Percentiles rank a stretch among this genome's conserved stretches.
phyloP scores from a whole-genome alignment of 2,329 filamentous ascomycete genomes.

The Penicillium sp. region DNA sequence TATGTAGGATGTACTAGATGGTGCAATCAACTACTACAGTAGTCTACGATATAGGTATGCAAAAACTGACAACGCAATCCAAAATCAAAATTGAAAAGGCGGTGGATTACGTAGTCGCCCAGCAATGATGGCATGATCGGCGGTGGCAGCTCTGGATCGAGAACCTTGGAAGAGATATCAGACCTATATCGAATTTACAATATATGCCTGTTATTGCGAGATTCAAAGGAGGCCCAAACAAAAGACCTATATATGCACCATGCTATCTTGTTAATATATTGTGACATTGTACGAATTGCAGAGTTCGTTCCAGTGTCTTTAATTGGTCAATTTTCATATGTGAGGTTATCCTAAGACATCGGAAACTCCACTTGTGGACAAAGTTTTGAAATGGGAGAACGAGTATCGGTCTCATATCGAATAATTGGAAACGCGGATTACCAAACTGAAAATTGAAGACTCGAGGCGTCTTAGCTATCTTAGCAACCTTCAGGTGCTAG shows the following conservation, averaged over 20 bases:
- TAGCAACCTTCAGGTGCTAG: too few relatives aligned
- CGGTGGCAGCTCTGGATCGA: not conserved
- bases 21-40: not conserved
- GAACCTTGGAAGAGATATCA: not conserved
- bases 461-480: too few relatives aligned
- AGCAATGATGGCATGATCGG: slow-evolving; percentile 3
- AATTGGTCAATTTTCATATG: not conserved
- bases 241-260: not conserved
- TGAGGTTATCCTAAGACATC: too few relatives aligned
- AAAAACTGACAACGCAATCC: not conserved
- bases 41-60: not conserved
- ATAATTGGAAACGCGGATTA: too few relatives aligned
- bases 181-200: not conserved
- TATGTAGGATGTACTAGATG: not conserved
- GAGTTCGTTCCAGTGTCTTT: not conserved
- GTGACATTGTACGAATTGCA: not conserved
- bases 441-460: too few relatives aligned
- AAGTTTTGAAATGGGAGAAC: too few relatives aligned
- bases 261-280: not conserved
- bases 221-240: not conserved
- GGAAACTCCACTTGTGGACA: too few relatives aligned
- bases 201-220: not conserved
- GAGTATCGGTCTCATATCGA: too few relatives aligned
- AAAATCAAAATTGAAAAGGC: not conserved
- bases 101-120: not conserved